Conservation (phyloP, 148 eudicot genomes). For the Silene conica region DNA sequence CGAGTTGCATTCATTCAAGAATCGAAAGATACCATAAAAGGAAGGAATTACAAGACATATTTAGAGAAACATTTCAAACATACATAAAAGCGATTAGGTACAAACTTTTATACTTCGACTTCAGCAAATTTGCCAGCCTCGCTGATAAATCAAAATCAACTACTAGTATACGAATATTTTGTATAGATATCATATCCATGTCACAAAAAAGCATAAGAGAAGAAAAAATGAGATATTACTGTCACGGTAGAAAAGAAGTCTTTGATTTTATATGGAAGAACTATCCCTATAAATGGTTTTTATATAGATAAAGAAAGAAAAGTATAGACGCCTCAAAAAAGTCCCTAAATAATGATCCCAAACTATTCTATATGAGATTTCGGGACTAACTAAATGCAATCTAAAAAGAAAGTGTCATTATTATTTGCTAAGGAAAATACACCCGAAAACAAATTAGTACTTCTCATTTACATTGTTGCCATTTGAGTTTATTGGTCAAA, state of each 20-base stretch:
- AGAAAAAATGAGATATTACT: not conserved
- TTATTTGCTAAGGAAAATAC: not conserved
- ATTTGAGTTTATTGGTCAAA: too few relatives aligned
- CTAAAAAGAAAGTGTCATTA: not conserved
- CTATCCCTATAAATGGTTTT: not conserved
- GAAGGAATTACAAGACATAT: not conserved
- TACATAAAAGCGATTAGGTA: not conserved
- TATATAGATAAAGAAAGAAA: not conserved
- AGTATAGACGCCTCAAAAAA: not conserved
- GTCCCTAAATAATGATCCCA: not conserved
- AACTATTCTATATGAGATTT: not conserved
- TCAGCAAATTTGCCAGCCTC: not conserved
- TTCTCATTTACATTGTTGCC: too few relatives aligned
- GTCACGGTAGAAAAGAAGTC: not conserved
- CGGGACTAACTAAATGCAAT: not conserved
- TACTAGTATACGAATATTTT: too few relatives aligned
- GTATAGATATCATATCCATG: too few relatives aligned
- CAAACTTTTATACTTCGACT: slow-evolving; percentile 16
- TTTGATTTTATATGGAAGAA: not conserved
- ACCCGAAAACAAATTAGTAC: not conserved
- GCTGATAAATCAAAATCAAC: not conserved
- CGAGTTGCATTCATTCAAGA: too few relatives aligned
- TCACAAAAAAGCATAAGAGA: too few relatives aligned
- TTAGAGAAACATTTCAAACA: not conserved
- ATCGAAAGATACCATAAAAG: not conserved